Evolutionary conservation across 306 rosid genomes (phyloP).

Genomic region (Gillenia trifoliata): DNA sequence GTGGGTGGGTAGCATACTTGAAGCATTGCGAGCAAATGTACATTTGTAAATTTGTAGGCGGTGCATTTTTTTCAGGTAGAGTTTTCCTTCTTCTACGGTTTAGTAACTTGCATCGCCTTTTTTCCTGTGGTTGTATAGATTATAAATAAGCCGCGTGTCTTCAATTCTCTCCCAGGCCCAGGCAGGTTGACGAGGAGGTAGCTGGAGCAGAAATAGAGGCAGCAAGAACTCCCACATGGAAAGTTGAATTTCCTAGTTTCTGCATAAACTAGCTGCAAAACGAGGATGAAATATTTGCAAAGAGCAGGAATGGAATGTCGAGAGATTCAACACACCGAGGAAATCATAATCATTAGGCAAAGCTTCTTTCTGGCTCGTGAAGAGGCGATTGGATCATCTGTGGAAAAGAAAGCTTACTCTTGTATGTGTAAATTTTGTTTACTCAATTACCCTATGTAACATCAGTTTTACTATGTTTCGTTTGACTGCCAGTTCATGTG

Average conservation of each 20-base stretch:
- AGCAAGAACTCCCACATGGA: background rate
- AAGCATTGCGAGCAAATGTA: constrained; percentile 55
- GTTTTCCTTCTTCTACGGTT: constrained; percentile 4
- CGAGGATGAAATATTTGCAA: background rate
- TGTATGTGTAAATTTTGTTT: background rate
- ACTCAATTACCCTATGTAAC: background rate
- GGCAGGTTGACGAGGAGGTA: background rate
- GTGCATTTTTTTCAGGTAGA: constrained; percentile 30
- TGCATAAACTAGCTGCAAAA: background rate
- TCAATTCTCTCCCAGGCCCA: constrained; percentile 4
- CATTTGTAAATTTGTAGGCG: constrained; percentile 16
- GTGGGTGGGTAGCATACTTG: constrained; percentile 86
- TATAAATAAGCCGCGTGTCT: background rate
- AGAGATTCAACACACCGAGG: background rate
- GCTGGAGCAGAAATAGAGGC: background rate
- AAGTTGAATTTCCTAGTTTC: background rate
- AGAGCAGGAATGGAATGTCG: constrained; percentile 1
- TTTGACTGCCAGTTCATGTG: background rate
- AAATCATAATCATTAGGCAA: background rate
- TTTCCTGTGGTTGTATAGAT: background rate
- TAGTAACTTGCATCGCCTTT: constrained; percentile 7
- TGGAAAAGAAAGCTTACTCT: background rate
- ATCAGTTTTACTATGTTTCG: background rate
- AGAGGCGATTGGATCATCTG: background rate
- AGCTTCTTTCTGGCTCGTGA: constrained; percentile 1